These are phyloP conservation scores for Monosporascus sp. DNA, from an alignment of 2,329 filamentous ascomycete genomes.

Conservation along the genomic window DNA sequence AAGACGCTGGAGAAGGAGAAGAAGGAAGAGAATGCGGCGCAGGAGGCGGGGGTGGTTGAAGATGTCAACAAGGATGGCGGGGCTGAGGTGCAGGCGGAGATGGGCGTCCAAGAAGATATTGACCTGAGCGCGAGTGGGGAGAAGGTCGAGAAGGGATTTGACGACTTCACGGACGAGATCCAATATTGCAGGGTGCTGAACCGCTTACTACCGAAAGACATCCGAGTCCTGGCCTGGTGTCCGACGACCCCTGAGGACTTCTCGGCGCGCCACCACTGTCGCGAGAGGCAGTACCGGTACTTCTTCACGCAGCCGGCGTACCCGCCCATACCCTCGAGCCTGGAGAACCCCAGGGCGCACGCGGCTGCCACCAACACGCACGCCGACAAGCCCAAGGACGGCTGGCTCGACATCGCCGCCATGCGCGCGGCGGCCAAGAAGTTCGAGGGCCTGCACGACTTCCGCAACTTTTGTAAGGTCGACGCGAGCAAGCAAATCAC, in stretches of 20 bases:
- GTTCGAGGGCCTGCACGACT: slow-evolving; percentile 84
- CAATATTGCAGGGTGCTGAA: slow-evolving; percentile 82
- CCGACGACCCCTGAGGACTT: slow-evolving; percentile 74
- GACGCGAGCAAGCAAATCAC: slow-evolving; percentile 85
- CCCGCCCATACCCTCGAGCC: slow-evolving; percentile 54
- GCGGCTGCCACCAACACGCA: slow-evolving; percentile 2
- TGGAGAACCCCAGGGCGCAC: slow-evolving; percentile 38
- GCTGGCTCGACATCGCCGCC: slow-evolving; percentile 80
- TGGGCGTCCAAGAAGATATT: not conserved
- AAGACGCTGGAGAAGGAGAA: slow-evolving; percentile 20
- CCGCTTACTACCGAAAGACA: slow-evolving; percentile 80
- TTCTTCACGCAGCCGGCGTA: slow-evolving; percentile 97
- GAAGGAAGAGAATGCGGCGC: slow-evolving; percentile 10
- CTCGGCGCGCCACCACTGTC: slow-evolving; percentile 87
- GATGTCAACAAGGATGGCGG: slow-evolving; percentile 10
- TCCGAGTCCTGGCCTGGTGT: slow-evolving; percentile 90
- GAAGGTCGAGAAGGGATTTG: slow-evolving; percentile 34
- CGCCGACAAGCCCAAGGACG: slow-evolving; percentile 44
- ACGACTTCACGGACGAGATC: slow-evolving; percentile 75
- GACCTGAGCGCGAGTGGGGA: slow-evolving; percentile 2
- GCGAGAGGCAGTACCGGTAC: slow-evolving; percentile 87
- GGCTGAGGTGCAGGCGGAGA: slow-evolving; percentile 3
- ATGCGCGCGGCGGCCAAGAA: slow-evolving; percentile 79
- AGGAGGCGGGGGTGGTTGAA: slow-evolving; percentile 1
- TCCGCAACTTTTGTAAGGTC: slow-evolving; percentile 94